Percentiles rank a stretch among this genome's conserved stretches.
phyloP scores from a whole-genome alignment of 169 alveolate species.

The Toxoplasma gondii region DNA sequence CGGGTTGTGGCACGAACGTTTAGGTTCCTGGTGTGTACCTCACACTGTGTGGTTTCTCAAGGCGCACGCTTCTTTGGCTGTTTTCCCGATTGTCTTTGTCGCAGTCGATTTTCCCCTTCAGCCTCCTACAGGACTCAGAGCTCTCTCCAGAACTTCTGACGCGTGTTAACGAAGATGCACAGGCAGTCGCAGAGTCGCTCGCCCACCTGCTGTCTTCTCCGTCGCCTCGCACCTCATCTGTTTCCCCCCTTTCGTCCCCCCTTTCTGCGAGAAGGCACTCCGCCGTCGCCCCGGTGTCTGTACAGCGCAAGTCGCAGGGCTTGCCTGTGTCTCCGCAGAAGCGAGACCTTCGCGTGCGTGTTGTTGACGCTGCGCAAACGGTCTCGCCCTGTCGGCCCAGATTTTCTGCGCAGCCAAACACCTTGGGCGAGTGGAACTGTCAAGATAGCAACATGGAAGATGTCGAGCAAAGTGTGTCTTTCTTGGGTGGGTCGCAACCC shows the following conservation, averaged over 20 bases:
- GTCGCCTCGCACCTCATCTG: neutral
- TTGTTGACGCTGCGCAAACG: too few species aligned
- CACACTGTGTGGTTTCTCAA: too few species aligned
- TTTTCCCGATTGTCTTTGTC: neutral
- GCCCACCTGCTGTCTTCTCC: neutral
- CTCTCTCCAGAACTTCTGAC: neutral
- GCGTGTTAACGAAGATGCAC: neutral
- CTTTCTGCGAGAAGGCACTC: neutral
- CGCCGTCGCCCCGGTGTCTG: neutral
- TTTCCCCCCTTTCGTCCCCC: neutral
- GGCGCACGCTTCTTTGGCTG: neutral
- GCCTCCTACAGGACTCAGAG: conserved; percentile 1
- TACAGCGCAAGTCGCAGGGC: neutral
- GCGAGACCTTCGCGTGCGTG: neutral
- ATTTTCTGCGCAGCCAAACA: too few species aligned
- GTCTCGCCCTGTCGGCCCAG: too few species aligned
- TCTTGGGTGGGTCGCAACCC: neutral
- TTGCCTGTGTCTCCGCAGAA: neutral
- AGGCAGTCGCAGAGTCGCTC: neutral
- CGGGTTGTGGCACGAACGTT: too few species aligned
- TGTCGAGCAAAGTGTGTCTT: neutral
- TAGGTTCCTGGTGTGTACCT: too few species aligned
- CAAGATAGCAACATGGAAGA: neutral
- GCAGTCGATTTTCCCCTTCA: conserved; percentile 38
- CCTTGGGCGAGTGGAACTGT: neutral